phyloP scores from a whole-genome alignment of 805 yeast genomes.

The Wickerhamomyces pijperi region DNA sequence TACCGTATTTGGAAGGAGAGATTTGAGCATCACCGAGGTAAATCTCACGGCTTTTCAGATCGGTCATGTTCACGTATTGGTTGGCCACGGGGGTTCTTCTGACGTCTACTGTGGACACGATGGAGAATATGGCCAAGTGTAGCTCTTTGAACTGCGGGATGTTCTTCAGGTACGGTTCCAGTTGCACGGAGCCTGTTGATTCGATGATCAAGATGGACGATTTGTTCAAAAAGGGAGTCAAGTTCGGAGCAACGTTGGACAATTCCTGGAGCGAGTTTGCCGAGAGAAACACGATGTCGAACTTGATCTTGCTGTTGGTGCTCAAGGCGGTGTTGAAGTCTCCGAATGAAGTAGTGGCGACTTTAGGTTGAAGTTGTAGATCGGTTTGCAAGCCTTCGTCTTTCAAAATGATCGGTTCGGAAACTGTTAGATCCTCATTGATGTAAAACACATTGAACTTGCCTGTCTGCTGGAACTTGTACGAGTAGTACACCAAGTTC shows the following conservation, averaged over 20 bases:
- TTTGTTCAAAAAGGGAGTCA: conserved; percentile 26
- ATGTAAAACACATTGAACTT: conserved; percentile 31
- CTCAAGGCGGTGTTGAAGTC: conserved; percentile 6
- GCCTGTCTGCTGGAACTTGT: conserved; percentile 41
- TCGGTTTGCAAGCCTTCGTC: conserved; percentile 20
- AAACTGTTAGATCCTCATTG: conserved; percentile 15
- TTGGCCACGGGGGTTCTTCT: conserved; percentile 6
- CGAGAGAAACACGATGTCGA: conserved; percentile 36
- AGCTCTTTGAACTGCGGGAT: conserved; percentile 30
- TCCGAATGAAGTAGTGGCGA: neutral
- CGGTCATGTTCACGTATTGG: conserved; percentile 12
- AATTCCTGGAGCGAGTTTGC: conserved; percentile 42
- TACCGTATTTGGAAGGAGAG: conserved; percentile 27
- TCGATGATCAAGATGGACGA: conserved; percentile 51
- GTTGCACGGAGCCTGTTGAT: conserved; percentile 58
- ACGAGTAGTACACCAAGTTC: conserved; percentile 45
- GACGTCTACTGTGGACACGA: conserved; percentile 12
- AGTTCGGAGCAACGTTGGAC: conserved; percentile 27
- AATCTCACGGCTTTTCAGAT: conserved; percentile 18
- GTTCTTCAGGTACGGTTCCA: conserved; percentile 63
- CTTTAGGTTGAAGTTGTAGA: conserved; percentile 18
- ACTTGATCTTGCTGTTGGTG: conserved; percentile 8
- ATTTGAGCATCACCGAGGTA: conserved; percentile 29
- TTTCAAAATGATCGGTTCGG: conserved; percentile 5
- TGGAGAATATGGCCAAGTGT: conserved; percentile 14